Base-by-base conservation (phyloP, 495 filamentous ascomycete species). In the Hypoxylon perforatum region DNA sequence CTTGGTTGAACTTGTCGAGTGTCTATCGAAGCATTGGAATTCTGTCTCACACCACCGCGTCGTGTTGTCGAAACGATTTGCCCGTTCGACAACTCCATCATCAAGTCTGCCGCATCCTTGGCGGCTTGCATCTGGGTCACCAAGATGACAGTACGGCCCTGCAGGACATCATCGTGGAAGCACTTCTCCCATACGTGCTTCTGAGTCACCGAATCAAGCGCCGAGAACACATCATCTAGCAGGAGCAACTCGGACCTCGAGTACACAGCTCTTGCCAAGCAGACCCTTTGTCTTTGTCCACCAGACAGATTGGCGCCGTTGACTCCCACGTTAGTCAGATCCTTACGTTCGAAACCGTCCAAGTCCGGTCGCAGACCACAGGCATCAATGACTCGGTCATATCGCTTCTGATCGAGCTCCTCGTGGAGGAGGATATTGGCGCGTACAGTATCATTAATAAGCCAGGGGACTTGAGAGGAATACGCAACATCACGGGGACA, bases 231-330 rank as follows among this genome's bases (percentile, higher is more conserved):
- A 75, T 95, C 92, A 71, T 95, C 92, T 19, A 95, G 80, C 8
- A 95, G 80, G 5, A 95, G 76, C 73, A 94, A 90, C 17, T 85
- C 82, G 11, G 90, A 90, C 70, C 84, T 88, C 67, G 87, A 91
- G 73, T 95, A 95, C n/a, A 95, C 73, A 7, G 92, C 92, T 70
- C 92, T 84, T 14, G 92, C 92, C 28, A 95, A 81, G 28, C 91
- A 94, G n/a, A 95, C 93, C 56, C 92, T 82, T 76, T 95, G 92
- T 73, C 94, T 94, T 75, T 95, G 92, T 3, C 92, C 92, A 59
- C 92, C 92, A 8, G 92, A 95, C 18, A 95, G 78, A 58, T 90
- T 88, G 57, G 94, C 92, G 30, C 92, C 92, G 75, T 93, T 94
- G 75, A 94, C 92, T 39, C 92, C 35, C 12, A 38, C 35, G 35